These are phyloP conservation scores for Trichoderma afroharzianum DNA, from an alignment of 2,329 filamentous ascomycete species.

Conservation along the genomic window DNA sequence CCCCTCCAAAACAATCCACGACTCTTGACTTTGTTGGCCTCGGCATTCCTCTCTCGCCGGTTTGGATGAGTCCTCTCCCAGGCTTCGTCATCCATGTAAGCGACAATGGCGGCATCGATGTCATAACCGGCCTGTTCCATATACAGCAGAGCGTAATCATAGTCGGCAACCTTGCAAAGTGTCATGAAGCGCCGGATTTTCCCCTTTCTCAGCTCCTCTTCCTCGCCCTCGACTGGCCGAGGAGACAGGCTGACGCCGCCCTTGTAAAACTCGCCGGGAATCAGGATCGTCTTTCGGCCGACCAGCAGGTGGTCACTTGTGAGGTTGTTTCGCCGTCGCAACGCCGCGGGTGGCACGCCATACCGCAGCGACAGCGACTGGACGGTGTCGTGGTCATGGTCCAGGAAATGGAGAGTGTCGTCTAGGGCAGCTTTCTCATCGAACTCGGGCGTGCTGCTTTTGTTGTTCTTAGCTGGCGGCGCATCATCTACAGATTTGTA, in stretches of 20 bases:
- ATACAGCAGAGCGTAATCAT: conserved; percentile 71
- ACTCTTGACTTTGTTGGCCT: conserved; percentile 31
- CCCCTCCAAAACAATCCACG: conserved; percentile 33
- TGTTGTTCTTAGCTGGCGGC: conserved; percentile 24
- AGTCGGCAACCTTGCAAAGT: conserved; percentile 71
- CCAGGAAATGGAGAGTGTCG: conserved; percentile 72
- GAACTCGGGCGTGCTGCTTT: conserved; percentile 25
- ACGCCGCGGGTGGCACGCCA: conserved; percentile 57
- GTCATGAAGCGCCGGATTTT: conserved; percentile 77
- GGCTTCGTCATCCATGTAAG: conserved; percentile 66
- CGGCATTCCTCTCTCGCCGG: conserved; percentile 21
- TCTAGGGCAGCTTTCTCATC: conserved; percentile 41
- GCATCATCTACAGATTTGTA: conserved; percentile 28
- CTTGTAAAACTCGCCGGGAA: conserved; percentile 68
- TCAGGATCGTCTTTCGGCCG: conserved; percentile 65
- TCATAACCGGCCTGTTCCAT: conserved; percentile 67
- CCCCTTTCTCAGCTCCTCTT: conserved; percentile 66
- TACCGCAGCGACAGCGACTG: conserved; percentile 68
- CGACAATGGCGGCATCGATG: conserved; percentile 59
- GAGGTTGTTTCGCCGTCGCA: conserved; percentile 66
- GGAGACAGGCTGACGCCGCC: conserved; percentile 66
- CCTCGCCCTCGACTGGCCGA: conserved; percentile 67
- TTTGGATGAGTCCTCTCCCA: conserved; percentile 69
- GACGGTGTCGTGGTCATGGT: conserved; percentile 65
- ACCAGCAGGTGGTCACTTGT: conserved; percentile 67